Conservation (phyloP, 345 rosid genomes). For the Conringia planisiliqua region DNA sequence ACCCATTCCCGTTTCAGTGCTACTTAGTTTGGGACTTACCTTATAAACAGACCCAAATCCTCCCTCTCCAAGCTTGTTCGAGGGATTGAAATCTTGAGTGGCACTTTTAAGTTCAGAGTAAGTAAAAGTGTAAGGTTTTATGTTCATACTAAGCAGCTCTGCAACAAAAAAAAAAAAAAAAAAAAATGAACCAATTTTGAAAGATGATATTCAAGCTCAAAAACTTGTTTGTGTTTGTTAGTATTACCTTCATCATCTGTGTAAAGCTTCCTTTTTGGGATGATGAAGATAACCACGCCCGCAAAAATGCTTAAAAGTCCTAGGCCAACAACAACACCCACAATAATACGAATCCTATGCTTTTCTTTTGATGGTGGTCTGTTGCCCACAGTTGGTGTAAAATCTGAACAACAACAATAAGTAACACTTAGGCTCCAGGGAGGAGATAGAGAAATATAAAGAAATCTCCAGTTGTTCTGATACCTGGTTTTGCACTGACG, state of each 20-base stretch:
- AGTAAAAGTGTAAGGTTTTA: constrained; percentile 55
- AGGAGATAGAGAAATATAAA: not conserved
- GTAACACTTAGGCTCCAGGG: not conserved
- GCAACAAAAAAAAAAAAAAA: not conserved
- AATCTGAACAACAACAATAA: not conserved
- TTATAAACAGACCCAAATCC: constrained; percentile 63
- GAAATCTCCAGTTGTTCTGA: not conserved
- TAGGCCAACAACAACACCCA: not conserved
- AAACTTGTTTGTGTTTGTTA: not conserved
- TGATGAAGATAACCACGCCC: constrained; percentile 30
- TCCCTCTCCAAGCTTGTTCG: constrained; percentile 47
- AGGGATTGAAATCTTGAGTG: constrained; percentile 49
- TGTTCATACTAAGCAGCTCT: constrained; percentile 50
- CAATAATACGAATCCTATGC: not conserved
- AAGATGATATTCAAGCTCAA: not conserved
- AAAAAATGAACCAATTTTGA: not conserved
- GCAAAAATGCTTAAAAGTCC: constrained; percentile 35
- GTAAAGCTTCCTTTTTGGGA: constrained; percentile 32
- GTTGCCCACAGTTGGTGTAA: not conserved
- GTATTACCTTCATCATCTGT: constrained; percentile 54
- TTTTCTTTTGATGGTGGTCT: not conserved
- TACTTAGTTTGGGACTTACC: constrained; percentile 32
- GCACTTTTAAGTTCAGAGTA: constrained; percentile 57
- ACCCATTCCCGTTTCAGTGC: too few species aligned
- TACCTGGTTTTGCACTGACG: constrained; percentile 62